Percentiles rank a stretch among this genome's conserved stretches.
phyloP scores from a whole-genome alignment of 2,329 filamentous ascomycete species.

The Talaromyces sp. region DNA sequence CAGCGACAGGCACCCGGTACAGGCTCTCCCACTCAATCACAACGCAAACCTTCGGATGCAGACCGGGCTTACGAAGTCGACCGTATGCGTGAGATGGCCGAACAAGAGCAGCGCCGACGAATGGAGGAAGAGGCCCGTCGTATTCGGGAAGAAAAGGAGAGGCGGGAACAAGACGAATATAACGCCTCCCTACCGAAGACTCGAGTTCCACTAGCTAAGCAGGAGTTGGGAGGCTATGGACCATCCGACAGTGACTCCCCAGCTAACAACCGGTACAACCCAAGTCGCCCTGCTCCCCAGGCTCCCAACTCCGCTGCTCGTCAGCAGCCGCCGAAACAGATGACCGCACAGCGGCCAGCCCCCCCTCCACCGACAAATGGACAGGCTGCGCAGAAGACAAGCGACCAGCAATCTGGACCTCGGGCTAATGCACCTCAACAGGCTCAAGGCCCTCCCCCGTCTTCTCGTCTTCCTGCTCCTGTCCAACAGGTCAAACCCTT shows the following conservation, averaged over 20 bases:
- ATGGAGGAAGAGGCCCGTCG: slow-evolving; percentile 53
- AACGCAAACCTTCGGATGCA: slow-evolving; percentile 56
- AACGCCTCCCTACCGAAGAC: slow-evolving; percentile 84
- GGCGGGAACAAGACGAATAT: slow-evolving; percentile 78
- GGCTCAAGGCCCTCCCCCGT: slow-evolving; percentile 42
- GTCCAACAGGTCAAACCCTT: slow-evolving; percentile 66
- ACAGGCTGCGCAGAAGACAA: slow-evolving; percentile 26
- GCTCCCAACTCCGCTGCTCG: slow-evolving; percentile 52
- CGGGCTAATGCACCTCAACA: slow-evolving; percentile 39
- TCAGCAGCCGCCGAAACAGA: slow-evolving; percentile 53
- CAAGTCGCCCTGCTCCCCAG: slow-evolving; percentile 76
- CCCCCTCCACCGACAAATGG: slow-evolving; percentile 61
- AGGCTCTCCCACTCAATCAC: slow-evolving; percentile 27
- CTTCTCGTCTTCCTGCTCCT: slow-evolving; percentile 56
- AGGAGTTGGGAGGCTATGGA: slow-evolving; percentile 75
- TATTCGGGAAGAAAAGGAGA: slow-evolving; percentile 55
- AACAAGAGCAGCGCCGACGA: slow-evolving; percentile 43
- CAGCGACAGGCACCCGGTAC: slow-evolving; percentile 19
- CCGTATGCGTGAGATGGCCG: slow-evolving; percentile 55
- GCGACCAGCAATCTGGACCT: slow-evolving; percentile 34
- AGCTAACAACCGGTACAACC: slow-evolving; percentile 69
- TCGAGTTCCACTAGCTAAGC: slow-evolving; percentile 75
- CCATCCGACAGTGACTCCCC: slow-evolving; percentile 42
- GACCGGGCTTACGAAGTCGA: slow-evolving; percentile 43
- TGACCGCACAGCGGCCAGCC: slow-evolving; percentile 72